Evolutionary conservation across 192 early-diverging fungal genomes (phyloP).

Genomic region (Entrophospora sp.): DNA sequence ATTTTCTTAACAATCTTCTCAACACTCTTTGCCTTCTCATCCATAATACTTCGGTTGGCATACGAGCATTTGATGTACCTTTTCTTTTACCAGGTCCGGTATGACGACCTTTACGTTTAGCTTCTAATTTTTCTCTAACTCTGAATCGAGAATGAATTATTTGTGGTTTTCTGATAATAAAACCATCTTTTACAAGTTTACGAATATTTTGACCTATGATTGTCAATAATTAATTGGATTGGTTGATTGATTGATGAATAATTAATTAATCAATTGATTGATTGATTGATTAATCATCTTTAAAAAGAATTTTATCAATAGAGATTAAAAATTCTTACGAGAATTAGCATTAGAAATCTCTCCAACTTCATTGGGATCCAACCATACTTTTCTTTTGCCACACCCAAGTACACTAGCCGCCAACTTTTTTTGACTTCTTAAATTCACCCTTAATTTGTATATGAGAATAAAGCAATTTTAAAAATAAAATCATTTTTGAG

Average conservation of each 20-base stretch:
- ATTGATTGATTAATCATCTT: too few species aligned
- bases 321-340: conserved; percentile 52
- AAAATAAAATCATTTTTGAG: too few species aligned
- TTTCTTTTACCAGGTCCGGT: conserved; percentile 86
- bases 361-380: conserved; percentile 92
- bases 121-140: conserved; percentile 78
- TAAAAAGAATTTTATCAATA: neutral
- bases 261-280: too few species aligned
- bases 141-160: conserved; percentile 87
- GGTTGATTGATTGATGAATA: too few species aligned
- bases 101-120: conserved; percentile 97
- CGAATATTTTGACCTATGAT: conserved; percentile 82
- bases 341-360: conserved; percentile 98
- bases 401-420: conserved; percentile 96
- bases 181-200: conserved; percentile 95
- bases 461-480: too few species aligned
- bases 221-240: too few species aligned
- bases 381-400: conserved; percentile 97
- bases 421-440: conserved; percentile 87
- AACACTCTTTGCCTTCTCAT: conserved; percentile 97
- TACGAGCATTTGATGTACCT: conserved; percentile 97
- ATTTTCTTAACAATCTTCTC: conserved; percentile 90
- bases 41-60: conserved; percentile 92
- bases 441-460: conserved; percentile 55
- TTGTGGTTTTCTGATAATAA: conserved; percentile 92